Conservation (phyloP, 2,329 filamentous ascomycete species). For the Aureobasidium sp. region DNA sequence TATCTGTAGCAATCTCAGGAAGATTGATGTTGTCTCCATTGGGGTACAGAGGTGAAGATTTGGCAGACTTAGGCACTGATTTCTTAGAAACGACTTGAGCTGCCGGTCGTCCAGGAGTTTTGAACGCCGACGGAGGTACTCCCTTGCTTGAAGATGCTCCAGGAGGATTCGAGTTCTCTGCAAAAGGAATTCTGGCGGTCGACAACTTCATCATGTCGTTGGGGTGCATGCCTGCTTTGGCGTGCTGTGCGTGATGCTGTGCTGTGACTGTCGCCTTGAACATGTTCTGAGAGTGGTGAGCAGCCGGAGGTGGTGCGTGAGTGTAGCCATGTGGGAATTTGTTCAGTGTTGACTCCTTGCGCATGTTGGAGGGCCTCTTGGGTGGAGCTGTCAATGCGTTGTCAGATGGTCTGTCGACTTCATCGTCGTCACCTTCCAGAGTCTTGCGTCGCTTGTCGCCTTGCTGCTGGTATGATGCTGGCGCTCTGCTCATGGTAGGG, state of each 20-base stretch:
- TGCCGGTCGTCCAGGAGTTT: slow-evolving; percentile 59
- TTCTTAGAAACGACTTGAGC: slow-evolving; percentile 28
- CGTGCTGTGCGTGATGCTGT: slow-evolving; percentile 58
- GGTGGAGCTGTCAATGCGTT: slow-evolving; percentile 72
- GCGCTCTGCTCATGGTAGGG: slow-evolving; percentile 51
- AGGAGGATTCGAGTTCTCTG: slow-evolving; percentile 55
- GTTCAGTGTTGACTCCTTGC: slow-evolving; percentile 54
- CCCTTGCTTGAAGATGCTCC: slow-evolving; percentile 27
- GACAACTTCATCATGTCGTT: slow-evolving; percentile 82
- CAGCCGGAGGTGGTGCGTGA: slow-evolving; percentile 49
- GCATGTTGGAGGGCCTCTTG: slow-evolving; percentile 69
- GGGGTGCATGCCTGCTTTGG: slow-evolving; percentile 51
- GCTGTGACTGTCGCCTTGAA: slow-evolving; percentile 61
- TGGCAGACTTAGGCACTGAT: slow-evolving; percentile 50
- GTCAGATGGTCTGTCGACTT: slow-evolving; percentile 49
- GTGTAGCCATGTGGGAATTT: slow-evolving; percentile 60
- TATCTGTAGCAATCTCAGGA: slow-evolving; percentile 92
- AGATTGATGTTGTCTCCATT: slow-evolving; percentile 87
- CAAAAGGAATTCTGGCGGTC: slow-evolving; percentile 85
- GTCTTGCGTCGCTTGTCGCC: slow-evolving; percentile 77
- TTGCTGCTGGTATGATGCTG: slow-evolving; percentile 49
- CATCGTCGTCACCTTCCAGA: slow-evolving; percentile 59
- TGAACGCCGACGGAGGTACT: slow-evolving; percentile 38
- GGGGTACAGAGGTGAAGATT: slow-evolving; percentile 77
- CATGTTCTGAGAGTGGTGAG: slow-evolving; percentile 40